phyloP scores from a whole-genome alignment of 345 rosid species.

The Melaleuca quinquenervia region DNA sequence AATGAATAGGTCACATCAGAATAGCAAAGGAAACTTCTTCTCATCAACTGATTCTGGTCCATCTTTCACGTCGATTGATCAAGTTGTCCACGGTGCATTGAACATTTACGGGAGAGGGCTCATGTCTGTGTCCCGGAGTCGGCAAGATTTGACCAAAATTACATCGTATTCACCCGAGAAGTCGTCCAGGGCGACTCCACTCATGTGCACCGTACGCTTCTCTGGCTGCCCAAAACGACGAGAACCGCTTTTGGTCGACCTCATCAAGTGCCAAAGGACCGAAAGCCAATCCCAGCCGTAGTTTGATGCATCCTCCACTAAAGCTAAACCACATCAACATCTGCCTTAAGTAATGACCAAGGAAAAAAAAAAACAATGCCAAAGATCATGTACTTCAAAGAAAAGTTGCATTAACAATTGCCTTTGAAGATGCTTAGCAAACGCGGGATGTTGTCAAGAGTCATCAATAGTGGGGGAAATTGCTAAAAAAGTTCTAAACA shows the following conservation, averaged over 20 bases:
- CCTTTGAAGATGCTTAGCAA: background rate
- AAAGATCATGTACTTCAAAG: background rate
- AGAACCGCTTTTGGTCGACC: background rate
- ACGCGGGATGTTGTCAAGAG: background rate
- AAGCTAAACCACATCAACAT: background rate
- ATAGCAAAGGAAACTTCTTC: background rate
- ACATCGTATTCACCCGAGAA: background rate
- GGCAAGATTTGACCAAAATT: background rate
- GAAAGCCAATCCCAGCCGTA: background rate
- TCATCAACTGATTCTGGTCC: background rate
- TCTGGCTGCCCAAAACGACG: background rate
- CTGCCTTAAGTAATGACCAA: background rate
- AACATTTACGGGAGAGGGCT: background rate
- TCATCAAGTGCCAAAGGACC: background rate
- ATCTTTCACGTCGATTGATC: background rate
- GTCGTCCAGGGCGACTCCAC: background rate
- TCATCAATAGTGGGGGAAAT: background rate
- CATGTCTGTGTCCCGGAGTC: background rate
- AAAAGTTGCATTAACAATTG: accelerated
- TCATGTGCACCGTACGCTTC: background rate
- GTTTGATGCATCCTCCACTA: background rate
- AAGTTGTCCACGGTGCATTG: background rate
- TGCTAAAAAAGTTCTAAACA: too few species aligned
- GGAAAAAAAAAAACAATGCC: background rate
- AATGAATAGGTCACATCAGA: background rate